These are phyloP conservation scores for Trichophyton rubrum DNA, from an alignment of 2,329 filamentous ascomycete species.

Conservation along the genomic window DNA sequence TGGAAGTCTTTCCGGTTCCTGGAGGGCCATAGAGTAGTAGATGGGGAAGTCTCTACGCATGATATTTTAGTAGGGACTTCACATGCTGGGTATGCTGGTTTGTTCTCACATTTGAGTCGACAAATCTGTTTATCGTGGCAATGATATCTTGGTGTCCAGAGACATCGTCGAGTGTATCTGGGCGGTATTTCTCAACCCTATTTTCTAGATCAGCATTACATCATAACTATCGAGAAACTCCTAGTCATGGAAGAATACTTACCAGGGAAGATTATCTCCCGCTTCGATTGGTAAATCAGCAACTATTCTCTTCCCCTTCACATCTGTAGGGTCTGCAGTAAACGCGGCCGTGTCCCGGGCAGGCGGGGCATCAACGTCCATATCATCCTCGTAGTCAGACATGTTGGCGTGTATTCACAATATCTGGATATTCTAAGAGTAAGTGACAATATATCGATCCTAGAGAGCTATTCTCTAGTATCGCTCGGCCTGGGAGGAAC, in stretches of 20 bases:
- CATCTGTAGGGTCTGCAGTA: constrained; percentile 49
- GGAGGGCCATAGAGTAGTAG: constrained; percentile 93
- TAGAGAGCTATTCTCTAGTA: background rate
- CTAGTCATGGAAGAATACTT: constrained; percentile 10
- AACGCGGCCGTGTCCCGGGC: constrained; percentile 49
- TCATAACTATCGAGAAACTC: constrained; percentile 6
- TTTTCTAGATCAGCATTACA: constrained; percentile 8
- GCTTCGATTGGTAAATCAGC: constrained; percentile 90
- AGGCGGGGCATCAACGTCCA: constrained; percentile 51
- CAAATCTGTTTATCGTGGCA: constrained; percentile 92
- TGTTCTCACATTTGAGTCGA: constrained; percentile 63
- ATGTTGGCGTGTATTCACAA: constrained; percentile 21
- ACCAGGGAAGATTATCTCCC: constrained; percentile 91
- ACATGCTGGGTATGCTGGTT: background rate
- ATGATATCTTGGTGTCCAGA: constrained; percentile 96
- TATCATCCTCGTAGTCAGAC: constrained; percentile 51
- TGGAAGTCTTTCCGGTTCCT: constrained; percentile 95
- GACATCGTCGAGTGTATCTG: constrained; percentile 77
- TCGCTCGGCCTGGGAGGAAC: background rate
- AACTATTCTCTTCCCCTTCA: constrained; percentile 79
- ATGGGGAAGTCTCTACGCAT: constrained; percentile 62
- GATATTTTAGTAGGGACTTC: background rate
- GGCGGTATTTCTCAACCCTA: constrained; percentile 95
- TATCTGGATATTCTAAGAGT: background rate
- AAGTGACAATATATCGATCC: background rate